A percentile compares a stretch with the other conserved stretches of the same genome.
These are phyloP conservation scores for Pseudocercospora musae DNA, from an alignment of 2,329 filamentous ascomycete species.

Conservation along the genomic window DNA sequence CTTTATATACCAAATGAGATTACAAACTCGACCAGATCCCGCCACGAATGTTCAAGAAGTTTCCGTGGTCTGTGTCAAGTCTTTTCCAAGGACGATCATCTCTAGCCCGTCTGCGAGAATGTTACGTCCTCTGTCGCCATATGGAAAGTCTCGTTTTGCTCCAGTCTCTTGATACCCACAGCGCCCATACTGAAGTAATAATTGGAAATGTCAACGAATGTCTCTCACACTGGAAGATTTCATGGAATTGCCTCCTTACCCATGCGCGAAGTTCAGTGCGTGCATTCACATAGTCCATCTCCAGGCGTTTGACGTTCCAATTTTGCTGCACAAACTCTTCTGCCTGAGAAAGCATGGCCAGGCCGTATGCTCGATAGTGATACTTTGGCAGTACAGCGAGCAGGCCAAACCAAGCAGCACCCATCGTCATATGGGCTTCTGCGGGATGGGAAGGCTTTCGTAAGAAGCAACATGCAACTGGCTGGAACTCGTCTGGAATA, in stretches of 20 bases:
- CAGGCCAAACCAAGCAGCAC: conserved; percentile 11
- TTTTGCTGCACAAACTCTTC: conserved; percentile 5
- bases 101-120: conserved; percentile 9
- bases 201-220: neutral
- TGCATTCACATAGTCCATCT: conserved; percentile 12
- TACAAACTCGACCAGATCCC: too few species aligned
- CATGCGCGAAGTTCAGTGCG: conserved; percentile 12
- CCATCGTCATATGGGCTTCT: neutral
- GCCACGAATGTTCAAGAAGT: too few species aligned
- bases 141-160: conserved; percentile 7
- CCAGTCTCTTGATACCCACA: conserved; percentile 15
- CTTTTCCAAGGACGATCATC: conserved; percentile 10
- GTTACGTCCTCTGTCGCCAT: conserved; percentile 3
- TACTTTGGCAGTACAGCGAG: neutral
- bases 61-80: neutral
- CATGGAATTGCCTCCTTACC: neutral
- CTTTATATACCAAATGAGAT: neutral
- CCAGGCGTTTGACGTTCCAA: conserved; percentile 7
- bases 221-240: neutral
- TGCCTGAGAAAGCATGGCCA: conserved; percentile 4
- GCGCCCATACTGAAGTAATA: conserved; percentile 2
- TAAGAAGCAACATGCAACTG: conserved; percentile 11
- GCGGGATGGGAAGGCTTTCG: neutral
- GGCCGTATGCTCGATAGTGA: conserved; percentile 8
- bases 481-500: neutral